Base-by-base conservation (phyloP, 2,329 filamentous ascomycete genomes). In the Fusarium humuli region DNA sequence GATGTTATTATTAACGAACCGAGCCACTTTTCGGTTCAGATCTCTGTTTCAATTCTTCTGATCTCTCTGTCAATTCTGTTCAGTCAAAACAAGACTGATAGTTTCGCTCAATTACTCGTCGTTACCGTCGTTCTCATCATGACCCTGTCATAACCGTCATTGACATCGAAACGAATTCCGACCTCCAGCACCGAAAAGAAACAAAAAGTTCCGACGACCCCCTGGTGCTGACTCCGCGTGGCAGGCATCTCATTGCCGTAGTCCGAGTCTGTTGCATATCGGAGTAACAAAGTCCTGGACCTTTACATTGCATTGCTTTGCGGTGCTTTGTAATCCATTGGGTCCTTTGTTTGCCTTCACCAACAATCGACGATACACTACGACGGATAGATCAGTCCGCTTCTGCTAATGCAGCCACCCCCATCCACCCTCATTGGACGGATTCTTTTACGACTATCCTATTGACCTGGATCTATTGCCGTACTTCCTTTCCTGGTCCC, bases 261-360 rank as follows among this genome's bases (percentile, higher is more conserved):
- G 59, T 55, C 69, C 69, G 69, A 61, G 40, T 46, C 50, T 64
- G 52, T 69, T 42, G 55, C 59, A 46, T 14, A 22, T 25, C 41
- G 13, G 49, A 49, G 50, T 47, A 46, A 27, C 49, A 44, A 32
- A 42, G 45, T 22, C 53, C 25, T 56, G 37, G 16, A 34, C 16
- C 29, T 20, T 22, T 37, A 37, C 34, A 37, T 49, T 57, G 29
- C 22, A 7, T 55, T 44, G 7, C 52, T 55, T 34, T 62, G 14
- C 32, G 20, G 44, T 67, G 69, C 69, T 72, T 72, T 72, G 69
- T 72, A 72, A 72, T 72, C 69, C 29, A 30, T 60, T 60, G 49
- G 67, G 27, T 57, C 53, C 34, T 57, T 59, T 56, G 37, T 60
- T 49, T 27, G 42, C 22, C 52, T 57, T 54, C 30, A 27, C 14